Evolutionary conservation across 2,329 filamentous ascomycete genomes (phyloP).

Genomic region (Ophiostoma ips): DNA sequence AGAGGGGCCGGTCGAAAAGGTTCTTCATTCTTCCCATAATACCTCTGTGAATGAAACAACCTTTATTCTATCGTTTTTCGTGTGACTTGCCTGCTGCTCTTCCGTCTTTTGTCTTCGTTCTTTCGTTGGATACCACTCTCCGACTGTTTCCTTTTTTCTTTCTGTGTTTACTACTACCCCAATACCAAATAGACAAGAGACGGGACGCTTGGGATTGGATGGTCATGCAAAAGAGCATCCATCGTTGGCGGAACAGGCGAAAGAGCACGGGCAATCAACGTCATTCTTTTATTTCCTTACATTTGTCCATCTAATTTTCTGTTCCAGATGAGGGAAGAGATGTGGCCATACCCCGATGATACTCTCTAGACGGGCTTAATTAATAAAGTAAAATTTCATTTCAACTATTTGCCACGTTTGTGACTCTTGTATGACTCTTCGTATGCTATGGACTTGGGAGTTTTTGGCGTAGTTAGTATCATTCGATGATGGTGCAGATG

Average conservation of each 20-base stretch:
- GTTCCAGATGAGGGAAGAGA: constrained; percentile 15
- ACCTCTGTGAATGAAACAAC: not conserved
- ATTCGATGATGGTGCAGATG: too few species aligned
- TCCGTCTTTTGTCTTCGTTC: not conserved
- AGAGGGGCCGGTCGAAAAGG: constrained; percentile 10
- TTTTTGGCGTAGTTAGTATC: too few species aligned
- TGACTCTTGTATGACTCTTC: too few species aligned
- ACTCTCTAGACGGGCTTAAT: constrained; percentile 1
- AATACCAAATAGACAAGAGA: not conserved
- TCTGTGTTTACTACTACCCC: not conserved
- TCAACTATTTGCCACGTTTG: not conserved
- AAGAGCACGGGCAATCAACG: too few species aligned
- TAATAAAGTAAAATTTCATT: constrained; percentile 5
- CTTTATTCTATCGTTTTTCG: not conserved
- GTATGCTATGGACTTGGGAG: too few species aligned
- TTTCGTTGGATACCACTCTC: not conserved
- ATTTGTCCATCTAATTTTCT: constrained; percentile 23
- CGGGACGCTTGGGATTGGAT: not conserved
- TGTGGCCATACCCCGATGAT: constrained; percentile 13
- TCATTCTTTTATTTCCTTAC: constrained; percentile 4
- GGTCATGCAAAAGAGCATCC: not conserved
- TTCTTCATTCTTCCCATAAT: not conserved
- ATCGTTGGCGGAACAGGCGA: not conserved
- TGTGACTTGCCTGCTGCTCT: not conserved
- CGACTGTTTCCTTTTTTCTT: not conserved